Evolutionary conservation across 2,329 filamentous ascomycete genomes (phyloP).

Genomic region (Paradendryphiella salina): DNA sequence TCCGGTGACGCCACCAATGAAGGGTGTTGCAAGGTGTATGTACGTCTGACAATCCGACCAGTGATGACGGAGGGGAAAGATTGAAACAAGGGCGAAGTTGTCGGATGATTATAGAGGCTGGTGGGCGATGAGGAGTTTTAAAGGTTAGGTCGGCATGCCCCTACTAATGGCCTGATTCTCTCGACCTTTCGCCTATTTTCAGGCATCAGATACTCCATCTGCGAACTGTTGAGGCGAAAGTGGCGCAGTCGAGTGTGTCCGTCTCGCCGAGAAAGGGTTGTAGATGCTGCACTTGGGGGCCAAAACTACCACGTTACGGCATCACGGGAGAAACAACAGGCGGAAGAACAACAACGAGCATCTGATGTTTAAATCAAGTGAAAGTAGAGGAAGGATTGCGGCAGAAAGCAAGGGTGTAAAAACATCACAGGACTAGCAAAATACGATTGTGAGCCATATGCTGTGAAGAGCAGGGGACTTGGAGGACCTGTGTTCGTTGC

Average conservation of each 20-base stretch:
- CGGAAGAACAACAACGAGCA: not conserved
- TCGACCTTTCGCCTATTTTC: conserved; percentile 6
- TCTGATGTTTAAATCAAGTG: not conserved
- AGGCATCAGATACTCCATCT: conserved; percentile 6
- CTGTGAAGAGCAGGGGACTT: not conserved
- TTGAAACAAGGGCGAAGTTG: not conserved
- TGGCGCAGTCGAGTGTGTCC: conserved; percentile 11
- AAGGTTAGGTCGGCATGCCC: not conserved
- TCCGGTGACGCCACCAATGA: not conserved
- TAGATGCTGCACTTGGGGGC: conserved; percentile 7
- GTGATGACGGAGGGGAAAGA: not conserved
- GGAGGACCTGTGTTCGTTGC: not conserved
- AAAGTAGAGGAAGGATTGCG: no score
- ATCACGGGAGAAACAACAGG: not conserved
- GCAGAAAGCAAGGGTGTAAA: not conserved
- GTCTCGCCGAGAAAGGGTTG: not conserved
- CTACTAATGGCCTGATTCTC: not conserved
- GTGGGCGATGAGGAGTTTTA: conserved; percentile 1
- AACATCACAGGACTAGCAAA: not conserved
- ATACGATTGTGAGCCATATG: not conserved
- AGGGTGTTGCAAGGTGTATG: not conserved
- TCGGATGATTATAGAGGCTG: not conserved
- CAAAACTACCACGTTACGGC: not conserved
- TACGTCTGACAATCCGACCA: not conserved
- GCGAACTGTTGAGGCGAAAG: conserved; percentile 14